Percentiles rank a stretch among this genome's conserved stretches.
These are phyloP conservation scores for Vicia faba DNA, from an alignment of 306 rosid species.

Conservation along the genomic window DNA sequence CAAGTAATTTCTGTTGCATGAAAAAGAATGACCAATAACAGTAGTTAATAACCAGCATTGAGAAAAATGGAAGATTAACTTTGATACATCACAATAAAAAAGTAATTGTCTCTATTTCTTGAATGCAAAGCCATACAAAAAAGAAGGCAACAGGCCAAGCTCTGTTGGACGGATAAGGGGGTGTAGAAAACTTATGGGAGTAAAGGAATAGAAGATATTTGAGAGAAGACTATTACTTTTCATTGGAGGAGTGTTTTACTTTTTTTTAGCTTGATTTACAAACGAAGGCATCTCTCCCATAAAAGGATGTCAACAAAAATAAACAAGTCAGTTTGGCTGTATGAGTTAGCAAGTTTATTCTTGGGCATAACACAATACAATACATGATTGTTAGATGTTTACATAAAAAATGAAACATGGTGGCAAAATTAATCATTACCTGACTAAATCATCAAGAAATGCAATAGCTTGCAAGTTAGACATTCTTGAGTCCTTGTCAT, in stretches of 20 bases:
- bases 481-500: slow-evolving; percentile 50
- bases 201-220: not conserved
- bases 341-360: not conserved
- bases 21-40: slow-evolving; percentile 34
- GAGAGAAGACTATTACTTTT: not conserved
- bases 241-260: not conserved
- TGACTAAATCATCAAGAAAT: slow-evolving; percentile 58
- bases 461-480: slow-evolving; percentile 54
- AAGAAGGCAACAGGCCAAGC: slow-evolving; percentile 23
- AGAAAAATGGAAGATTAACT: slow-evolving; percentile 22
- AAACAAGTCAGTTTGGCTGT: not conserved
- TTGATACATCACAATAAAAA: not conserved
- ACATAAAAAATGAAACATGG: slow-evolving; percentile 4
- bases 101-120: slow-evolving; percentile 16
- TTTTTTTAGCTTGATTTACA: not conserved
- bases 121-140: slow-evolving; percentile 7
- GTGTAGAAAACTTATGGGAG: not conserved
- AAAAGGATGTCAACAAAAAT: slow-evolving; percentile 7
- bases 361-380: not conserved
- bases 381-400: not conserved
- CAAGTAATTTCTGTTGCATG: slow-evolving; percentile 63
- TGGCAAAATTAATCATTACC: slow-evolving; percentile 48
- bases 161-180: not conserved
- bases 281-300: not conserved
- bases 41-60: slow-evolving; percentile 12